Percentiles rank a stretch among this genome's conserved stretches.
These are phyloP conservation scores for Monosporozyma aerobia DNA, from an alignment of 805 yeast genomes.

Conservation along the genomic window DNA sequence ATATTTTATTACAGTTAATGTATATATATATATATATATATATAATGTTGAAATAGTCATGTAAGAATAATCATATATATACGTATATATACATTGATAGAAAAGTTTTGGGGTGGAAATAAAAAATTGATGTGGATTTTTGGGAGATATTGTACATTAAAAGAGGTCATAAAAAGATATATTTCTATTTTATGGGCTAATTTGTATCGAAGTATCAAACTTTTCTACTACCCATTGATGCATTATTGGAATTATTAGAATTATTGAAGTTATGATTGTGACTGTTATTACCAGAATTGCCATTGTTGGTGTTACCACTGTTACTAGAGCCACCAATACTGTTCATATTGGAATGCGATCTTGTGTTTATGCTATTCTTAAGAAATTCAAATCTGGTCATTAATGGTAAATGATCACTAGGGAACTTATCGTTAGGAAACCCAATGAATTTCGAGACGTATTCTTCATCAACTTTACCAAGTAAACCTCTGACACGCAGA, in stretches of 20 bases:
- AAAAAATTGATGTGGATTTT: background rate
- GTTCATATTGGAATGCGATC: background rate
- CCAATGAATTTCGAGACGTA: constrained; percentile 76
- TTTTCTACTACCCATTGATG: constrained; percentile 21
- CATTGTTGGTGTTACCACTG: background rate
- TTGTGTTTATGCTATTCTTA: constrained; percentile 25
- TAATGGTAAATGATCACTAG: constrained; percentile 91
- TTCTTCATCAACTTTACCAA: constrained; percentile 75
- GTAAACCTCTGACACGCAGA: constrained; percentile 74
- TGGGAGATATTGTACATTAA: background rate
- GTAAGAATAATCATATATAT: background rate
- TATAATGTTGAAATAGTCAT: background rate
- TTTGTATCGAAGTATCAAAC: constrained; percentile 9
- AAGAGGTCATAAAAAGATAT: background rate
- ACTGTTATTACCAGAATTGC: background rate
- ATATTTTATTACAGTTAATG: background rate
- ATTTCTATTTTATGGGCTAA: background rate
- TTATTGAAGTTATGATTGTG: background rate
- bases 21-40: background rate
- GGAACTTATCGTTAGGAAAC: constrained; percentile 86
- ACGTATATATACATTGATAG: background rate
- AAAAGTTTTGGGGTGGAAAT: background rate
- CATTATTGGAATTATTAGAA: background rate
- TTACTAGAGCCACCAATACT: background rate
- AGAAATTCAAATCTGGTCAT: constrained; percentile 68